Evolutionary conservation across 2,329 filamentous ascomycete genomes (phyloP), one percentile per base, ranked within the genome.

Genomic region (Xylaria sp.): DNA sequence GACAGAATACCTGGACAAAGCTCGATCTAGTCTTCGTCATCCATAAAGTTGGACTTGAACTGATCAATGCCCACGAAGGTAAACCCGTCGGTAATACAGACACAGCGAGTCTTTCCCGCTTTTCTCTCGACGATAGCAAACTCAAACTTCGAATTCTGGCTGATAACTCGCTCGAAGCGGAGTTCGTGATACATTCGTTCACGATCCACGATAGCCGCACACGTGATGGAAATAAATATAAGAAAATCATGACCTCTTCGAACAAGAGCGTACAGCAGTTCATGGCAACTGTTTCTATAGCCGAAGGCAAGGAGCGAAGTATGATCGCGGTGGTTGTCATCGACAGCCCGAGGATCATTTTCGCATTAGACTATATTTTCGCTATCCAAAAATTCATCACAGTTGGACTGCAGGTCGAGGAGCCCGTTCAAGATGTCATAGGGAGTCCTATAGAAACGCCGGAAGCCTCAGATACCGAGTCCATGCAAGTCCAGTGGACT

Each of bases 201-300:
- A 97, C 94, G 0, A 97, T 98, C 72, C 89, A 93, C 64, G 96
- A 99, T 78, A 98, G 92, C 71, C 90, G 97, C n/a, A 90, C 89
- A 4, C 88, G 89, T 62, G 94, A 97, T 74, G 92, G 91, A 4
- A 99, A 98, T 83, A 98, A 97, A 78, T 99, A 97, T 85, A 90
- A 94, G 59, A 97, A 95, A 79, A 98, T 99, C 81, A 98, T 99
- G 96, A 94, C 94, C 1, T 90, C 97, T 64, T 94, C 94, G 76
- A 98, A 98, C 80, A 95, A 94, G 74, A 92, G 94, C 64, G 94
- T 96, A 54, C 94, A 98, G 79, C 97, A 99, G 75, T 94, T 99
- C 76, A 99, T 99, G 96, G 96, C 96, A 19, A 98, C 92, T 78
- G 84, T 99, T 3, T 97, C 94, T 0, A 97, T 99, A 80, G 94